A percentile compares a stretch with the other conserved stretches of the same genome.
These are phyloP conservation scores for Pisolithus marmoratus DNA, from an alignment of 768 basidiomycete species.

Conservation along the genomic window DNA sequence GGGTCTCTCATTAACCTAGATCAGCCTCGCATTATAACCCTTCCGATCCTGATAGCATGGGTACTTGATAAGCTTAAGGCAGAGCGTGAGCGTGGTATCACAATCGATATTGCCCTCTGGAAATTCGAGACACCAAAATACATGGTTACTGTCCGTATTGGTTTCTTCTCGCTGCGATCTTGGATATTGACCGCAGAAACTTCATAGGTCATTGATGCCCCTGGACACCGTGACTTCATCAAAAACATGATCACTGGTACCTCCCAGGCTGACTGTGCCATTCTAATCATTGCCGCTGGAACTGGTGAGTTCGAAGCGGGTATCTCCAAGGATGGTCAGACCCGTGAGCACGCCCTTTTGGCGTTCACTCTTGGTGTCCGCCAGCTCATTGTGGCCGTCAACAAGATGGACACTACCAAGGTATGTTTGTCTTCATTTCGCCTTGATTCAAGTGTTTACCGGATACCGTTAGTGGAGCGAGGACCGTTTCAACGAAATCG, in stretches of 20 bases:
- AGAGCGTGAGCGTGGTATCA: constrained; percentile 99
- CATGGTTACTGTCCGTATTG: constrained; percentile 74
- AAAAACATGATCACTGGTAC: constrained; percentile 99
- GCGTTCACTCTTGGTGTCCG: constrained; percentile 99
- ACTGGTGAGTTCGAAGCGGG: constrained; percentile 99
- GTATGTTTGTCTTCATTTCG: constrained; percentile 33
- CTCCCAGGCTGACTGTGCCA: constrained; percentile 99
- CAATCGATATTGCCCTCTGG: constrained; percentile 99
- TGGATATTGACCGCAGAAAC: constrained; percentile 3
- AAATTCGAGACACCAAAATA: constrained; percentile 99
- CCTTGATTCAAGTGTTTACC: background rate
- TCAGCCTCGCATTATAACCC: constrained; percentile 14
- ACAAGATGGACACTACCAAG: constrained; percentile 99
- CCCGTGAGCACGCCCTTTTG: constrained; percentile 99
- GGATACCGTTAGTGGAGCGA: constrained; percentile 79
- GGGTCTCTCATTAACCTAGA: constrained; percentile 26
- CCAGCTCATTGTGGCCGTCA: constrained; percentile 99
- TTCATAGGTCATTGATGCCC: constrained; percentile 94
- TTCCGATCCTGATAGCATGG: constrained; percentile 64
- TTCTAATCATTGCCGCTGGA: constrained; percentile 99
- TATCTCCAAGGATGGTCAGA: constrained; percentile 99
- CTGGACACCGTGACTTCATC: constrained; percentile 99
- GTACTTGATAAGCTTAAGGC: constrained; percentile 99
- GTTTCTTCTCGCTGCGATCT: background rate
- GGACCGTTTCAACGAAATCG: constrained; percentile 98